Evolutionary conservation across 108 stramenopile species (phyloP), one percentile per base, ranked within the genome.

Genomic region (Nitzschia putrida): DNA sequence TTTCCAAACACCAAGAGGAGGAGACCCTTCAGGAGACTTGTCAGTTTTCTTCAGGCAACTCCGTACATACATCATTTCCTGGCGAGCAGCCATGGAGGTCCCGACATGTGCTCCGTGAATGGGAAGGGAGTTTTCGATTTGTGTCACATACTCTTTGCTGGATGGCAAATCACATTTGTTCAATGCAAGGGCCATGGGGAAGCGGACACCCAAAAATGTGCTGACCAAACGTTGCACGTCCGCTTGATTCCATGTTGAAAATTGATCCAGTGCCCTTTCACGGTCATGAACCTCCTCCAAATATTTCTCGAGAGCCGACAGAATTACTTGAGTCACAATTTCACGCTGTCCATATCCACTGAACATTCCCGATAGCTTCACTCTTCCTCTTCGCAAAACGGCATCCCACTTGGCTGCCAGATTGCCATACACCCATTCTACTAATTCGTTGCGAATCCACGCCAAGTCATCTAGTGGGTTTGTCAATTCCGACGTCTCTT

Each of bases 391-490:
- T 38, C 91, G 70, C 10, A 54, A 40, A 49, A 97, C 80, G 23
- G 66, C 67, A 37, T 85, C 88, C 90, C 93, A 95, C 69, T 94
- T 97, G n/a, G 67, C 71, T 14, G 76, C 64, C 1, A 97, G 41
- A 72, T 97, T 97, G 14, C 66, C 65, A 55, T 78, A 90, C 12
- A 97, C 91, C 95, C 95, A 96, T 64, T 90, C 85, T 39, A 94
- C 80, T 1, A 96, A 78, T 74, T 96, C 92, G 29, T 77, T 78
- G 6, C 85, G 77, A 29, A 95, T 85, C 95, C 96, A 97, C 47
- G 66, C 70, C 13, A 92, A 53, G 57, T 96, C 96, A 51, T 88
- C 58, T 0, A 92, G 56, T 14, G 92, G 89, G 58, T 90, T 64
- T 0, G 85, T 71, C 60, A 56, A 8, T 47, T 65, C 59, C 2